Evolutionary conservation across 1,139 yeast species (phyloP), one percentile per base, ranked within the genome.

Genomic region (Debaryomyces coudertii): DNA sequence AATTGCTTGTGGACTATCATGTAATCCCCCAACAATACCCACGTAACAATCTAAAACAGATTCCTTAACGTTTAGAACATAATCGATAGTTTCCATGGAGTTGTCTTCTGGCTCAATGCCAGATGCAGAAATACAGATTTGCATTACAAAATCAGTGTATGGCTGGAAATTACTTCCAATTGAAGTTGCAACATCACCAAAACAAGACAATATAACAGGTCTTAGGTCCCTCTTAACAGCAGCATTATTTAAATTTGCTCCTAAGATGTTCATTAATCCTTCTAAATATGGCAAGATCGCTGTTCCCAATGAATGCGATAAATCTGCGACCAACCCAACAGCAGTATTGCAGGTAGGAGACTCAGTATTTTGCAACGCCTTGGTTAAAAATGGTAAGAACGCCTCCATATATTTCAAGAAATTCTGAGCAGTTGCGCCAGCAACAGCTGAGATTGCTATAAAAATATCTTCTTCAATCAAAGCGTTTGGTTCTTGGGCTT

Each of bases 241-340:
- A 31, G 79, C 75, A 55, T 80, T 79, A 48, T 85, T 82, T 53
- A 93, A 77, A 56, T 84, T 81, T 43, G 79, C 76, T 46, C 96
- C 92, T 61, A 93, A 77, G 39, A 87, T 84, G 45, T 80, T 80
- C 96, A 93, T 90, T 58, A 92, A 80, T 4, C 85, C 86, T 53
- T 83, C 84, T 56, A 89, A 82, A 65, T 89, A 92, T 45, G 86
- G 88, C 47, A 79, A 76, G 53, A 92, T 82, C 36, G 77, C 78
- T 30, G 76, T 77, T 27, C 96, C 96, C 45, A 95, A 76, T 1
- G 97, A 87, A 61, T 90, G 96, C n/a, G 96, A 82, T 56, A 93
- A 85, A 68, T 93, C 99, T n/a, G 97, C 97, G 49, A 93, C 92
- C 48, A 95, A 79, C 4, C 99, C 98, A 49, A 93, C 90, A 2